These are phyloP conservation scores for Chlorella sp. DNA, from an alignment of 139 green algal species.

Conservation along the genomic window DNA sequence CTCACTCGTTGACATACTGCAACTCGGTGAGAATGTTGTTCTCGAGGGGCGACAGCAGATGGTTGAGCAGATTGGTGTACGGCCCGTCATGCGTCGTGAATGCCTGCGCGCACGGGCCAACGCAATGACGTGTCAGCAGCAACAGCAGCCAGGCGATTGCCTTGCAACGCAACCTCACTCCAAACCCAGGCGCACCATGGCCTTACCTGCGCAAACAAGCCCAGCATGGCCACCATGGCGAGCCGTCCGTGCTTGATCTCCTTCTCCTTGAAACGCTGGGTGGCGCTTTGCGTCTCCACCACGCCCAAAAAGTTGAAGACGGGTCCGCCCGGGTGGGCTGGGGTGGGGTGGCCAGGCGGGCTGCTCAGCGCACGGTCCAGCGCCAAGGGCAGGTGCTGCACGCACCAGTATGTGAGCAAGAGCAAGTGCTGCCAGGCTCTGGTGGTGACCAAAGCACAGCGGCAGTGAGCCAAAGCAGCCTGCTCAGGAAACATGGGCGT, in stretches of 20 bases:
- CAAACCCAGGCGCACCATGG: background rate
- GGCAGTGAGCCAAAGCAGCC: too few species aligned
- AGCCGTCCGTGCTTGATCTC: conserved; percentile 50
- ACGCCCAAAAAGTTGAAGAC: conserved; percentile 62
- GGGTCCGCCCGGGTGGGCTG: conserved; percentile 58
- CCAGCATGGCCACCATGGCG: conserved; percentile 46
- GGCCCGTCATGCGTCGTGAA: conserved; percentile 1
- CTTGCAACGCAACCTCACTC: too few species aligned
- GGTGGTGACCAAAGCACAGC: too few species aligned
- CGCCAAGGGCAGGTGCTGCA: conserved; percentile 28
- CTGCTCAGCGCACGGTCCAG: conserved; percentile 30
- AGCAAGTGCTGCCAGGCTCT: too few species aligned
- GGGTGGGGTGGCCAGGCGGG: conserved; percentile 23
- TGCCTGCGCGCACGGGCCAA: too few species aligned
- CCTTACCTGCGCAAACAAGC: conserved; percentile 28
- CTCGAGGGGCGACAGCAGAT: conserved; percentile 11
- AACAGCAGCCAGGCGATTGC: too few species aligned
- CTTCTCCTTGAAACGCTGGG: conserved; percentile 17
- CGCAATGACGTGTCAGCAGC: too few species aligned
- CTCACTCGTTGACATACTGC: too few species aligned
- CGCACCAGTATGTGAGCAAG: too few species aligned
- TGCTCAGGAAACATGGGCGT: too few species aligned
- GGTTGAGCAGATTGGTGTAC: conserved; percentile 14
- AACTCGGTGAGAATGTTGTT: conserved; percentile 14
- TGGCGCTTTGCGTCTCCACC: conserved; percentile 12